Conservation (phyloP, 176 grass and related monocot species). For the Aechmea fasciata region DNA sequence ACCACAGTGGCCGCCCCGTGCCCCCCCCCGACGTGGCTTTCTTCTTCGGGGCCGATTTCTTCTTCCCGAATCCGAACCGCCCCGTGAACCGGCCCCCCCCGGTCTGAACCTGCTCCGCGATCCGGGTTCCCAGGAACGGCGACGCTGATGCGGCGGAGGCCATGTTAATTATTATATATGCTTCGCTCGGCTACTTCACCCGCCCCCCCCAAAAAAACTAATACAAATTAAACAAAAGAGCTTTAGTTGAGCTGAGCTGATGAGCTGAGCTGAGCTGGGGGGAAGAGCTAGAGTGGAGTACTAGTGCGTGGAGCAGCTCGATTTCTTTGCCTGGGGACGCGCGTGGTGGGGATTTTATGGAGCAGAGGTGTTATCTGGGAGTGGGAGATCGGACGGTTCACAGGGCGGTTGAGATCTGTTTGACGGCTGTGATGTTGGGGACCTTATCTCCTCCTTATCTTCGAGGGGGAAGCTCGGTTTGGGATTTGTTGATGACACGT, state of each 20-base stretch:
- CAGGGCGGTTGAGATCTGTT: conserved; percentile 49
- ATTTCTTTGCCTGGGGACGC: background rate
- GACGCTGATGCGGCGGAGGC: conserved; percentile 67
- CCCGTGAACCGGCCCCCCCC: conserved; percentile 59
- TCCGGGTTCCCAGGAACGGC: conserved; percentile 74
- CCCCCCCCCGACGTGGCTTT: background rate
- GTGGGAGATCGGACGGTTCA: conserved; percentile 35
- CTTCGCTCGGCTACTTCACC: background rate
- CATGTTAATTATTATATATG: conserved; percentile 43
- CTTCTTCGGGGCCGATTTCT: conserved; percentile 53
- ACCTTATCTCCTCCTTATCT: conserved; percentile 88
- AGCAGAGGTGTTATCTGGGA: conserved; percentile 44
- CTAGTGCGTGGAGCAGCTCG: background rate
- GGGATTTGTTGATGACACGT: conserved; percentile 34
- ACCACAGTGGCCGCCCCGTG: conserved; percentile 83
- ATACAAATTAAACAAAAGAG: no score
- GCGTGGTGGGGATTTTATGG: conserved; percentile 22
- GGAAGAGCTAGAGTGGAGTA: no score
- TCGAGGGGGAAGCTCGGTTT: conserved; percentile 12
- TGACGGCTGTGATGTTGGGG: conserved; percentile 32
- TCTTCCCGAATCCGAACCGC: conserved; percentile 46
- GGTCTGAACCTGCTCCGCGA: conserved; percentile 36
- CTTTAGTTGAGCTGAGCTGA: no score
- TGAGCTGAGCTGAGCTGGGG: background rate
- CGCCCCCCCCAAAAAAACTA: no score